A percentile compares a stretch with the other conserved stretches of the same genome.
These are phyloP conservation scores for Terfezia boudieri DNA, from an alignment of 495 filamentous ascomycete species.

Conservation along the genomic window DNA sequence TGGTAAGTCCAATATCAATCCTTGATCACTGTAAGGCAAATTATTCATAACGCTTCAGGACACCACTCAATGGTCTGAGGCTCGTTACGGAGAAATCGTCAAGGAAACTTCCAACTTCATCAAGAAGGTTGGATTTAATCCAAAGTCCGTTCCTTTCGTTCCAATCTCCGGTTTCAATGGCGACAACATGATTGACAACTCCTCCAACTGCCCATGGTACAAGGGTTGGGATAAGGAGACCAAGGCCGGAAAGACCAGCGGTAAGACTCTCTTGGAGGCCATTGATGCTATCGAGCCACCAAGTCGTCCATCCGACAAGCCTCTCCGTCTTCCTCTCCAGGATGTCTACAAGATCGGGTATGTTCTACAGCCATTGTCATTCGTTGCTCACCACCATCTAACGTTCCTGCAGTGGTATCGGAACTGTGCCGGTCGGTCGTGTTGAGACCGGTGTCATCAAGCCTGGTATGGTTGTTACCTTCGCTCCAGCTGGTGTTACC, in stretches of 20 bases:
- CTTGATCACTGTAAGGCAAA: too few species aligned
- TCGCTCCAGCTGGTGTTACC: slow-evolving; percentile 93
- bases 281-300: slow-evolving; percentile 93
- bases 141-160: slow-evolving; percentile 92
- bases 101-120: slow-evolving; percentile 99
- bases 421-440: slow-evolving; percentile 98
- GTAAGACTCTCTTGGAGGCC: slow-evolving; percentile 98
- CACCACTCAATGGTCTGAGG: slow-evolving; percentile 94
- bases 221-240: slow-evolving; percentile 99
- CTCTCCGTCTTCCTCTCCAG: slow-evolving; percentile 98
- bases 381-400: too few species aligned
- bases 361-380: neutral
- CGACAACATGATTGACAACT: slow-evolving; percentile 95
- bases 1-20: slow-evolving; percentile 23
- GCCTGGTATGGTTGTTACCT: slow-evolving; percentile 93
- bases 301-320: slow-evolving; percentile 83
- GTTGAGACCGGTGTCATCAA: slow-evolving; percentile 98
- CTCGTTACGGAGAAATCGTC: slow-evolving; percentile 95
- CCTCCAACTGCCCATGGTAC: slow-evolving; percentile 97
- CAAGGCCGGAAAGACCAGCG: slow-evolving; percentile 70
- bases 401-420: slow-evolving; percentile 43
- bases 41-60: slow-evolving; percentile 23
- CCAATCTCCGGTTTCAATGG: slow-evolving; percentile 99
- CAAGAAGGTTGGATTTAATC: slow-evolving; percentile 99
- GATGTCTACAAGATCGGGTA: slow-evolving; percentile 98